Percentiles rank a stretch among this genome's conserved stretches.
phyloP scores from a whole-genome alignment of 2,329 filamentous ascomycete genomes.

The Fusarium sp. region DNA sequence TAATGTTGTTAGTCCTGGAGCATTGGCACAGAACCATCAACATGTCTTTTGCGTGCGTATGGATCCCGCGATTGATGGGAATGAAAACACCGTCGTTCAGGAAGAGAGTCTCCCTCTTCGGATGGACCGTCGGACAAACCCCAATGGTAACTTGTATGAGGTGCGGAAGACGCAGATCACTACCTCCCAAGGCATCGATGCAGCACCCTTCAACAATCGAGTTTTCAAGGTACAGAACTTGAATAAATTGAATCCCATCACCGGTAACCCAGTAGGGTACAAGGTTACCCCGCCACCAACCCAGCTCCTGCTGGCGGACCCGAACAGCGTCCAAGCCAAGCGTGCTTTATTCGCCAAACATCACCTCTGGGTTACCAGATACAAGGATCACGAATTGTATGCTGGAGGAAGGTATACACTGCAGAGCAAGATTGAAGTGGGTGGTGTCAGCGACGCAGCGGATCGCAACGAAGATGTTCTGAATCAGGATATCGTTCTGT shows the following conservation, averaged over 20 bases:
- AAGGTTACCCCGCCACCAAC: slow-evolving; percentile 57
- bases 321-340: slow-evolving; percentile 54
- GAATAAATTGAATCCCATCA: slow-evolving; percentile 55
- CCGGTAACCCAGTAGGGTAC: slow-evolving; percentile 60
- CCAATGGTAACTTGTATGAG: slow-evolving; percentile 59
- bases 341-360: slow-evolving; percentile 58
- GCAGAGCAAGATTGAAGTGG: slow-evolving; percentile 28
- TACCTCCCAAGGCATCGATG: slow-evolving; percentile 60
- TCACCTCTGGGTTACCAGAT: slow-evolving; percentile 60
- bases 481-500: slow-evolving; percentile 20
- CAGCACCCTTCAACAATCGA: slow-evolving; percentile 61
- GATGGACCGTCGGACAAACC: slow-evolving; percentile 57
- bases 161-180: slow-evolving; percentile 59
- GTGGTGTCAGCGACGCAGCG: slow-evolving; percentile 12
- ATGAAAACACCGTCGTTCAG: slow-evolving; percentile 64
- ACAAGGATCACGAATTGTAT: slow-evolving; percentile 59
- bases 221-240: slow-evolving; percentile 64
- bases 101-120: slow-evolving; percentile 58
- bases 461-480: slow-evolving; percentile 15
- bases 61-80: slow-evolving; percentile 73
- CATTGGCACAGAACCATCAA: slow-evolving; percentile 76
- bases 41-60: slow-evolving; percentile 75
- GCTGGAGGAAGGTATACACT: slow-evolving; percentile 57
- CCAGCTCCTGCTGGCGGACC: slow-evolving; percentile 56
- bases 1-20: slow-evolving; percentile 72